Evolutionary conservation across 495 filamentous ascomycete genomes (phyloP).

Genomic region (Penicillium goetzii): DNA sequence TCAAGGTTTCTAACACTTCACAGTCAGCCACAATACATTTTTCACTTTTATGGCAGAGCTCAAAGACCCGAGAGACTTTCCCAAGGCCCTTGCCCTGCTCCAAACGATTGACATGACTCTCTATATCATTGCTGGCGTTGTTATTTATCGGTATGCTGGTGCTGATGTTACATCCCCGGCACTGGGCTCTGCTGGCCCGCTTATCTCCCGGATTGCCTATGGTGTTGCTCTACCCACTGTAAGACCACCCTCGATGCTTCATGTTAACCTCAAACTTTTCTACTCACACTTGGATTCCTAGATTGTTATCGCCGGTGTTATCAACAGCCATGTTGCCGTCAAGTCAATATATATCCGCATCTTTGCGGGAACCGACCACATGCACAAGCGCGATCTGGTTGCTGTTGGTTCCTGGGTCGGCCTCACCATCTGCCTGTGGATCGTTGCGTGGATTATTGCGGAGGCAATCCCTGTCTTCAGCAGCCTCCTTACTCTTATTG

Average conservation of each 20-base stretch:
- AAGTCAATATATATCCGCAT: slow-evolving; percentile 70
- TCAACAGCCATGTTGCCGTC: slow-evolving; percentile 64
- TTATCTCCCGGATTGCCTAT: slow-evolving; percentile 71
- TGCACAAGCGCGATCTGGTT: slow-evolving; percentile 62
- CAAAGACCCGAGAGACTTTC: slow-evolving; percentile 66
- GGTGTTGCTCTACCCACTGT: slow-evolving; percentile 78
- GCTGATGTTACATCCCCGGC: slow-evolving; percentile 69
- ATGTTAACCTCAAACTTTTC: neutral
- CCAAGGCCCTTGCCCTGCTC: slow-evolving; percentile 66
- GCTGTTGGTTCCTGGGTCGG: slow-evolving; percentile 57
- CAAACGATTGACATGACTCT: slow-evolving; percentile 67
- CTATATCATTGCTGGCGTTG: slow-evolving; percentile 56
- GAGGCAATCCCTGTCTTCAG: slow-evolving; percentile 74
- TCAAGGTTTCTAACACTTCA: neutral
- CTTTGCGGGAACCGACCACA: slow-evolving; percentile 59
- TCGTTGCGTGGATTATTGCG: slow-evolving; percentile 72
- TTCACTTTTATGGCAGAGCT: slow-evolving; percentile 79
- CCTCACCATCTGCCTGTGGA: slow-evolving; percentile 59
- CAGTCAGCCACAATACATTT: slow-evolving; percentile 65
- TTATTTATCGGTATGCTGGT: slow-evolving; percentile 74
- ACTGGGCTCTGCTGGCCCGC: slow-evolving; percentile 64
- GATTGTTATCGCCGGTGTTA: slow-evolving; percentile 63
- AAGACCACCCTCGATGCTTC: slow-evolving; percentile 8
- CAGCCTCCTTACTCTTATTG: slow-evolving; percentile 59
- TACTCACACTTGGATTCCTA: neutral